Conservation (phyloP, 1,139 yeast genomes). For the Pichia sp. region DNA sequence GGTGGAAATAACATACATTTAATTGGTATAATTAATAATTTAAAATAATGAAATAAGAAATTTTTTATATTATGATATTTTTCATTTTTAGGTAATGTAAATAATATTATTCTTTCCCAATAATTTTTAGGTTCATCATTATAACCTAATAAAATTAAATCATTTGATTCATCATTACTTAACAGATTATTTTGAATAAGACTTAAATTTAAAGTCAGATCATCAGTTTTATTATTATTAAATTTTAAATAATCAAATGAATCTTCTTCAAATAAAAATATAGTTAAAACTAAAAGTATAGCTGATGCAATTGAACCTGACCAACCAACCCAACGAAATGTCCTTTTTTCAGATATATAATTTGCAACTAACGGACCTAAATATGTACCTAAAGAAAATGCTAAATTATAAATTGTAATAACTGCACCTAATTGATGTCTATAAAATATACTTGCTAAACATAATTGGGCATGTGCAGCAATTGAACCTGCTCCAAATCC, state of each 20-base stretch:
- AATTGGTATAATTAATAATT: constrained; percentile 28
- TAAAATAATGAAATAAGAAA: constrained; percentile 31
- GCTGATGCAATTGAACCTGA: constrained; percentile 67
- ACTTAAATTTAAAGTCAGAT: constrained; percentile 19
- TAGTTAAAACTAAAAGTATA: constrained; percentile 44
- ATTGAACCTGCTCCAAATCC: constrained; percentile 35
- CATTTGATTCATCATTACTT: constrained; percentile 20
- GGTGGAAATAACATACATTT: constrained; percentile 35
- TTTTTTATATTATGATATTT: constrained; percentile 19
- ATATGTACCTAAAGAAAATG: constrained; percentile 36
- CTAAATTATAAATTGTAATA: constrained; percentile 35
- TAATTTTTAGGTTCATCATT: constrained; percentile 27
- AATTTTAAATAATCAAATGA: constrained; percentile 56
- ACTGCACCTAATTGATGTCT: constrained; percentile 38
- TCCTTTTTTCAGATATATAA: constrained; percentile 24
- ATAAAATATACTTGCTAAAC: constrained; percentile 33
- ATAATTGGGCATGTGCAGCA: constrained; percentile 37
- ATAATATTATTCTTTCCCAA: constrained; percentile 27
- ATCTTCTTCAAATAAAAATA: constrained; percentile 68
- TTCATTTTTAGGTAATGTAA: constrained; percentile 24
- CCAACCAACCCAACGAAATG: constrained; percentile 39
- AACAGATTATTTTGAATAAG: constrained; percentile 22
- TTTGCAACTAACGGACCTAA: constrained; percentile 36
- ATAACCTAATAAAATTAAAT: constrained; percentile 22
- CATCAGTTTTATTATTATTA: constrained; percentile 34